Evolutionary conservation across 2,329 filamentous ascomycete genomes (phyloP), one percentile per base, ranked within the genome.

Genomic region (Aspergillus aculeatinus): DNA sequence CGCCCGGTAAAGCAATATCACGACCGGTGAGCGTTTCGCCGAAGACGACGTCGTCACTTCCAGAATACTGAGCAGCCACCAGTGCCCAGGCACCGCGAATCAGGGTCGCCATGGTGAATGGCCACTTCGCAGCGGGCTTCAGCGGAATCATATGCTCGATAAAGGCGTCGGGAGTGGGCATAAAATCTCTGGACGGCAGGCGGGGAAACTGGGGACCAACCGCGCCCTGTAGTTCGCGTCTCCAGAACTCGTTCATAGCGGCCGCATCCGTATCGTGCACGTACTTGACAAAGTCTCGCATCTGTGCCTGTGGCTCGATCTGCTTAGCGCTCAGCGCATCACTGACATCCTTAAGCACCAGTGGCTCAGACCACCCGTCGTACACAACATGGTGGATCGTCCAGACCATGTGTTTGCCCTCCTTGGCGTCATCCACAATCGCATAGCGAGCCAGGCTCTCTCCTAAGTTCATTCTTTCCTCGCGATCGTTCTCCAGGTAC

Each of bases 341-440:
- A 31, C 64, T 69, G 23, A 77, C 71, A 48, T 74, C 63, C 10
- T 75, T 67, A 2, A 77, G 68, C 29, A 78, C 72, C 2, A 76
- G 60, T 5, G 76, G 74, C 60, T 76, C 70, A 11, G 75, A 78
- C 76, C 76, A 77, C n/a, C 81, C 82, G 61, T 84, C 82, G 62
- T 83, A 83, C 5, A 83, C 70, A 12, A 79, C 80, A 60, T 83
- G 81, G 60, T 83, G 82, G 52, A 82, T 75, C 0, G 81, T 82
- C 72, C 80, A 80, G 25, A 82, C 73, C 62, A 83, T 77, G 58
- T 80, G 75, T 14, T 66, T 72, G 25, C 64, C 65, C 19, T 70
- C 63, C 7, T 57, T 62, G 16, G 48, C 25, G 33, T 68, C 53
- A 25, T 67, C 60, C 14, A 78, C 61, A 48, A 78, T 72, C 5